Evolutionary conservation across 2,329 filamentous ascomycete species (phyloP).

Genomic region (Colletotrichum sp.): DNA sequence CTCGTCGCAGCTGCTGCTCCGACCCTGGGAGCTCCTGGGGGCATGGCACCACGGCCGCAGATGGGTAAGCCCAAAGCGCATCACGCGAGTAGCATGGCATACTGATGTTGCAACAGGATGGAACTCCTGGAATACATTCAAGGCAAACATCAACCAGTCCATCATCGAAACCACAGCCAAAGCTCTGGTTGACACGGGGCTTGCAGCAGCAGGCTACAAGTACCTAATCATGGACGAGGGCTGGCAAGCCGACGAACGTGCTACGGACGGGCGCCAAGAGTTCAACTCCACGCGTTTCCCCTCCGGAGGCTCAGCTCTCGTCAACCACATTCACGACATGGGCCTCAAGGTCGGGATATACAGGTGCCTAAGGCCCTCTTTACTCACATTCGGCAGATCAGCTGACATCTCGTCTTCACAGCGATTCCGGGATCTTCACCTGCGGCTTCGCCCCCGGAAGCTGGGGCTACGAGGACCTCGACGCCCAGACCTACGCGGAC

Average conservation of each 20-base stretch:
- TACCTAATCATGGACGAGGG: slow-evolving; percentile 18
- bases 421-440: slow-evolving; percentile 45
- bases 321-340: slow-evolving; percentile 50
- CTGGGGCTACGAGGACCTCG: slow-evolving; percentile 48
- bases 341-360: slow-evolving; percentile 61
- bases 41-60: not conserved
- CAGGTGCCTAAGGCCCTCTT: slow-evolving; percentile 23
- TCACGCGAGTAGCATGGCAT: not conserved
- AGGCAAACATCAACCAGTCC: slow-evolving; percentile 22
- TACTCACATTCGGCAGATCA: too few relatives aligned
- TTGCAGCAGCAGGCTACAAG: slow-evolving; percentile 2
- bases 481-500: slow-evolving; percentile 55
- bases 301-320: slow-evolving; percentile 44
- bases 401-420: not conserved
- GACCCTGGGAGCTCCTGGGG: not conserved
- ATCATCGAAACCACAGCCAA: slow-evolving; percentile 20
- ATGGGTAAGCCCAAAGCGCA: not conserved
- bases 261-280: not conserved
- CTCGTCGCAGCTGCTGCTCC: not conserved
- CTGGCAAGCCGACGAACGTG: not conserved
- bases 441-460: slow-evolving; percentile 39
- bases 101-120: not conserved
- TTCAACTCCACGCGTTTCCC: slow-evolving; percentile 2
- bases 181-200: not conserved
- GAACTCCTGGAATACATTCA: slow-evolving; percentile 23